A percentile compares a stretch with the other conserved stretches of the same genome.
These are phyloP conservation scores for Scytalidium lignicola DNA, from an alignment of 2,329 filamentous ascomycete genomes.

Conservation along the genomic window DNA sequence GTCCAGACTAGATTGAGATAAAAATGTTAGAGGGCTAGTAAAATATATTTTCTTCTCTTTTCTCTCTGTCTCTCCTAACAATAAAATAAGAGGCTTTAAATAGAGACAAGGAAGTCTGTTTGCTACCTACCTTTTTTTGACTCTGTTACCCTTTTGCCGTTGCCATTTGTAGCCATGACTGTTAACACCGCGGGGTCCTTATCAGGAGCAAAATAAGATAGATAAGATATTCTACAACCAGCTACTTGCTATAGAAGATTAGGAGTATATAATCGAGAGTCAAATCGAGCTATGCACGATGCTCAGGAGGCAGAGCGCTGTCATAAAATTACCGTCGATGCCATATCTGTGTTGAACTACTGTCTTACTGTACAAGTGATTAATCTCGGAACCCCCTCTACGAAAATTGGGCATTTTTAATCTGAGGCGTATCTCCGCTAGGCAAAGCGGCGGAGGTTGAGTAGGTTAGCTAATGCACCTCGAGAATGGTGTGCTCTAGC, in stretches of 20 bases:
- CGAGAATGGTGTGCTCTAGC: neutral
- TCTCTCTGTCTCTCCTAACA: too few relatives aligned
- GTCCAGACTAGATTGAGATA: slow-evolving; percentile 67
- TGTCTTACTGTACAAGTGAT: neutral
- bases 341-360: neutral
- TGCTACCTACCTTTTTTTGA: slow-evolving; percentile 21
- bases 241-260: too few relatives aligned
- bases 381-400: too few relatives aligned
- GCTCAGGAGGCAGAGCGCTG: neutral
- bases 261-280: too few relatives aligned
- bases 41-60: too few relatives aligned
- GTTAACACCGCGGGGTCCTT: neutral
- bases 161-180: slow-evolving; percentile 3
- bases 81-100: neutral
- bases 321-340: neutral
- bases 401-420: neutral
- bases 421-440: neutral
- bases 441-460: neutral
- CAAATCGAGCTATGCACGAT: neutral
- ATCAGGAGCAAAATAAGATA: neutral
- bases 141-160: slow-evolving; percentile 20
- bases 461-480: neutral
- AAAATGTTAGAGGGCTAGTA: slow-evolving; percentile 1
- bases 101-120: neutral
- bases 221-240: too few relatives aligned